Conservation (phyloP, 139 green algal species). For the Choricystis sp. region DNA sequence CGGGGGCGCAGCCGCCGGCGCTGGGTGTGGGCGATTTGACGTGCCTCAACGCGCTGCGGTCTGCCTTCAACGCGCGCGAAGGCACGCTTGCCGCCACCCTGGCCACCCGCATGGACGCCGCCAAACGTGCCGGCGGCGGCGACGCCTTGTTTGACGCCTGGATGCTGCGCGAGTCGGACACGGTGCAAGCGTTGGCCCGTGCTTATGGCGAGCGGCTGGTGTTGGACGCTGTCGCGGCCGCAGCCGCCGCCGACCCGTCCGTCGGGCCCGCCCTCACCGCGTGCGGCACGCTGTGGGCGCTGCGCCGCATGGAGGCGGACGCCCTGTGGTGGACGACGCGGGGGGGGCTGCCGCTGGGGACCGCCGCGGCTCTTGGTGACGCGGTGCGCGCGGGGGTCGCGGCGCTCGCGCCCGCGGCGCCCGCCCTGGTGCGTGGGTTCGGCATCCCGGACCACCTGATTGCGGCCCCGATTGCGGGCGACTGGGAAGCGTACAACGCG, state of each 20-base stretch:
- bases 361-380: slow-evolving; percentile 20
- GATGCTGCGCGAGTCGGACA: slow-evolving; percentile 72
- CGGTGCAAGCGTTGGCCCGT: slow-evolving; percentile 42
- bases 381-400: slow-evolving; percentile 27
- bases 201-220: slow-evolving; percentile 69
- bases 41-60: slow-evolving; percentile 21
- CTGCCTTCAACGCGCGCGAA: slow-evolving; percentile 31
- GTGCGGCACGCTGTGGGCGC: slow-evolving; percentile 44
- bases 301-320: slow-evolving; percentile 50
- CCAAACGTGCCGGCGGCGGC: neutral
- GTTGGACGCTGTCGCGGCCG: slow-evolving; percentile 34
- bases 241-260: slow-evolving; percentile 10
- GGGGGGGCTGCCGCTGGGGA: slow-evolving; percentile 30
- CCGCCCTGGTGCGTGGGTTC: slow-evolving; percentile 48
- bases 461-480: slow-evolving; percentile 59
- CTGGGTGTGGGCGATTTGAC: slow-evolving; percentile 1
- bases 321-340: slow-evolving; percentile 55
- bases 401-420: slow-evolving; percentile 22
- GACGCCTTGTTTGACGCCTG: slow-evolving; percentile 53
- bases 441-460: slow-evolving; percentile 74
- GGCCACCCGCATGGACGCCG: slow-evolving; percentile 22
- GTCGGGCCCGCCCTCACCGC: slow-evolving; percentile 24
- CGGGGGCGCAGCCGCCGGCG: slow-evolving; percentile 7
- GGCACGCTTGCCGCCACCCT: slow-evolving; percentile 40
- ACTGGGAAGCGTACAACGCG: slow-evolving; percentile 71